phyloP scores from a whole-genome alignment of 2,329 filamentous ascomycete genomes.

The Didymellaceae sp. region DNA sequence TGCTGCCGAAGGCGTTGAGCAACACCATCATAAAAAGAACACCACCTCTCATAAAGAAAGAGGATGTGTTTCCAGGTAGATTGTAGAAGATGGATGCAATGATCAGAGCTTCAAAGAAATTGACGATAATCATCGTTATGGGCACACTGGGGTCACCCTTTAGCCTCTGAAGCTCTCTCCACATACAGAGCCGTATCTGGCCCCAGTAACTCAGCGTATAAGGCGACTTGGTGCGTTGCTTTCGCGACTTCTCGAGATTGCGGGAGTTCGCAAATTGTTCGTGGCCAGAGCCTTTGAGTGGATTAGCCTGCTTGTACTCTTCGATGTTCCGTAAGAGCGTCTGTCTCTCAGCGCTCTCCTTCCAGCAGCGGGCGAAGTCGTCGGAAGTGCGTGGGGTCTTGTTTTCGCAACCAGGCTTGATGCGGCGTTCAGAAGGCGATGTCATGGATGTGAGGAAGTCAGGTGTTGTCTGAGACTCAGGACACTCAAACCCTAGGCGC shows the following conservation, averaged over 20 bases:
- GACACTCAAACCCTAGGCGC: conserved; percentile 72
- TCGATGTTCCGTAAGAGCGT: conserved; percentile 51
- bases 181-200: conserved; percentile 37
- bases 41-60: conserved; percentile 62
- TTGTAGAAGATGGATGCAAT: conserved; percentile 65
- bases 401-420: conserved; percentile 50
- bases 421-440: conserved; percentile 61
- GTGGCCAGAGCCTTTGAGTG: conserved; percentile 51
- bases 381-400: conserved; percentile 49
- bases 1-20: conserved; percentile 62
- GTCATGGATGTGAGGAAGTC: conserved; percentile 56
- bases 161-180: conserved; percentile 28
- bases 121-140: conserved; percentile 69
- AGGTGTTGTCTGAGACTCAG: conserved; percentile 69
- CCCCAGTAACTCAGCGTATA: conserved; percentile 63
- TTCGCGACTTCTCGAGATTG: conserved; percentile 57
- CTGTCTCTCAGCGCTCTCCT: conserved; percentile 47
- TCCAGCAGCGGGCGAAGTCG: conserved; percentile 59
- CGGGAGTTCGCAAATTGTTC: conserved; percentile 39
- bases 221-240: conserved; percentile 60
- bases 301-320: conserved; percentile 54
- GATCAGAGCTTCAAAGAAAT: conserved; percentile 70
- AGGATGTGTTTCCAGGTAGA: conserved; percentile 56
- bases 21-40: conserved; percentile 69
- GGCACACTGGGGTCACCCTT: conserved; percentile 58